Evolutionary conservation across 2,329 filamentous ascomycete species (phyloP).

Genomic region (Botrytis galanthina): DNA sequence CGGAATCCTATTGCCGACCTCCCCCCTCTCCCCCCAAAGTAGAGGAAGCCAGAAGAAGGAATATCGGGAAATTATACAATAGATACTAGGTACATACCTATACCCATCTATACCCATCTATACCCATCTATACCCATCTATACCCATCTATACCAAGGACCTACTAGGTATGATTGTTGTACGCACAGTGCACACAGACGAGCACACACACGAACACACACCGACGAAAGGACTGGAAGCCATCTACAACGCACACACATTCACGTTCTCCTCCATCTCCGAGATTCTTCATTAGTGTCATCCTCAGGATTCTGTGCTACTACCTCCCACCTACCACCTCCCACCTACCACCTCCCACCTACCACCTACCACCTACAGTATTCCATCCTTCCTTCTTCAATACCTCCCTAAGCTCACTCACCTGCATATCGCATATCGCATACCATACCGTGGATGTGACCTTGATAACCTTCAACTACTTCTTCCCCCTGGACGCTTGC

Average conservation of each 20-base stretch:
- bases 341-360: too few species aligned
- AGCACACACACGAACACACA: neutral
- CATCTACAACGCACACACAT: neutral
- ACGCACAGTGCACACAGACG: neutral
- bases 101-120: too few species aligned
- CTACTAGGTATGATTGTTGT: too few species aligned
- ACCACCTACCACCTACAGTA: conserved; percentile 3
- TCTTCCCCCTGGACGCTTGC: neutral
- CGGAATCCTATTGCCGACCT: neutral
- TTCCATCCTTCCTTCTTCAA: conserved; percentile 8
- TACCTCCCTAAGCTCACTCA: neutral
- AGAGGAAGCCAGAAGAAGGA: neutral
- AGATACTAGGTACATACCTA: neutral
- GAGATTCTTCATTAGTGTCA: conserved; percentile 5
- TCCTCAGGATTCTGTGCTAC: conserved; percentile 9
- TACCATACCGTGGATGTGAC: too few species aligned
- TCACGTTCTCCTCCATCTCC: neutral
- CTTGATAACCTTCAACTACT: conserved; percentile 3
- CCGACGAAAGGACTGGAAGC: neutral
- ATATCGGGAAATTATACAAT: neutral
- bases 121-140: too few species aligned
- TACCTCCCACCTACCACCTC: conserved; percentile 4
- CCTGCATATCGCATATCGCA: conserved; percentile 2
- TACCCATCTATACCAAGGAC: too few species aligned
- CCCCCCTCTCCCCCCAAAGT: neutral